Percentiles rank a stretch among this genome's conserved stretches.
phyloP scores from a whole-genome alignment of 2,329 filamentous ascomycete genomes.

The Phialophora tarda region DNA sequence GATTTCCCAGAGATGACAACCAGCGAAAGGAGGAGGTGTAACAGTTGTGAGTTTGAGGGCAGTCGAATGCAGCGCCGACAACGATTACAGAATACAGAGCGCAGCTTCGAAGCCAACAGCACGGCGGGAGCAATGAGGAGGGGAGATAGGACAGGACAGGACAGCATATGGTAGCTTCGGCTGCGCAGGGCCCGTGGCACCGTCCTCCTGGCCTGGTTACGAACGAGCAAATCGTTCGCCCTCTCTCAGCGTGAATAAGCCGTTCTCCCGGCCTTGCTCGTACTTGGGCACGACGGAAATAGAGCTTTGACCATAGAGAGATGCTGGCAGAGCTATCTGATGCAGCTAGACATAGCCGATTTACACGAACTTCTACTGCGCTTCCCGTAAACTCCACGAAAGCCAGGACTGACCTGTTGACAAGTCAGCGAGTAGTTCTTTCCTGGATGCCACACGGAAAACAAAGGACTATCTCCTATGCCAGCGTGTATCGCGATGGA shows the following conservation, averaged over 20 bases:
- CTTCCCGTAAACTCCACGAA: slow-evolving; percentile 19
- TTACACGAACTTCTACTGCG: slow-evolving; percentile 1
- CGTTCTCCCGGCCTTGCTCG: not conserved
- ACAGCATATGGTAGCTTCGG: not conserved
- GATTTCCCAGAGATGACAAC: not conserved
- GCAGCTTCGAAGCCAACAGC: not conserved
- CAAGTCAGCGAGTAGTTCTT: slow-evolving; percentile 11
- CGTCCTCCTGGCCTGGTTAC: slow-evolving; percentile 5
- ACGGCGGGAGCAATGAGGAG: not conserved
- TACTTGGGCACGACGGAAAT: not conserved
- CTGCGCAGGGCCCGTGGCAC: slow-evolving; percentile 1
- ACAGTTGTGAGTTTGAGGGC: not conserved
- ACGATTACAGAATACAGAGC: not conserved
- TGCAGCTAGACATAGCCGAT: not conserved
- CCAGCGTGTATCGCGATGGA: slow-evolving; percentile 1
- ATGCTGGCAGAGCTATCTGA: not conserved
- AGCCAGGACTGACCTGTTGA: slow-evolving; percentile 23
- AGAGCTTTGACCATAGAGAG: not conserved
- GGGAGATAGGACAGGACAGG: not conserved
- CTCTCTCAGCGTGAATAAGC: slow-evolving; percentile 1
- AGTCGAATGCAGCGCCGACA: not conserved
- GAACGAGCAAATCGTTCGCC: slow-evolving; percentile 8
- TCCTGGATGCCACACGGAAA: not conserved
- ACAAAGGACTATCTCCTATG: not conserved
- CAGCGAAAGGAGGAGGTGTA: not conserved